Evolutionary conservation across 345 rosid species (phyloP).

Genomic region (Brassica nigra): DNA sequence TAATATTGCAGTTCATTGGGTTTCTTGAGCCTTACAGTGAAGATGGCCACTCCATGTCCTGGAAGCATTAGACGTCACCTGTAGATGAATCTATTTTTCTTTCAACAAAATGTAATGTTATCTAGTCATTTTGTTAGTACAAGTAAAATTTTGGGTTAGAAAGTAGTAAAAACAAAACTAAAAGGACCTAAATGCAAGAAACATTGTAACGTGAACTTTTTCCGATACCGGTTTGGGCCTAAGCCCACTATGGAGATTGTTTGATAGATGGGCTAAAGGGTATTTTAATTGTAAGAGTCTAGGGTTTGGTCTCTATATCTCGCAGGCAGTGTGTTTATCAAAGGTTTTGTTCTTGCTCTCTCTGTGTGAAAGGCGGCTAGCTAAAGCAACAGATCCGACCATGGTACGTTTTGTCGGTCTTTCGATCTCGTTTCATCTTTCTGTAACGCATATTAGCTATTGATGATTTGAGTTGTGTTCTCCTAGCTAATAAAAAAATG

Average conservation of each 20-base stretch:
- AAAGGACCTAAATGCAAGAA: neutral
- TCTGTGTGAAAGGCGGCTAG: constrained; percentile 15
- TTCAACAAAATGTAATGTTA: neutral
- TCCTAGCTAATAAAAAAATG: neutral
- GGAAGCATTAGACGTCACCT: constrained; percentile 52
- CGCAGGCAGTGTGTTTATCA: neutral
- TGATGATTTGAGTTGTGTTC: neutral
- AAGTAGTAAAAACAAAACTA: neutral
- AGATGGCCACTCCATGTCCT: constrained; percentile 71
- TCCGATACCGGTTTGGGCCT: neutral
- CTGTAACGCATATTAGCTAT: neutral
- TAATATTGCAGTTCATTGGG: constrained; percentile 68
- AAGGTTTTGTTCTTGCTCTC: constrained; percentile 12
- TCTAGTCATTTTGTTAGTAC: neutral
- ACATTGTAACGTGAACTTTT: neutral
- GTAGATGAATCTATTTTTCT: neutral
- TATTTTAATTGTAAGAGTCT: neutral
- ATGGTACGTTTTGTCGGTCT: constrained; percentile 3
- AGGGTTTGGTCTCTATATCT: constrained; percentile 21
- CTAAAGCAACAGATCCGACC: neutral
- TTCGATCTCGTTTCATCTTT: neutral
- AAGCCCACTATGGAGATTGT: neutral
- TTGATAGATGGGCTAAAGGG: neutral
- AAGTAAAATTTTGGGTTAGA: neutral
- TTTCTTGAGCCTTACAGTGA: constrained; percentile 80